phyloP scores from a whole-genome alignment of 2,329 filamentous ascomycete genomes.

The Aspergillus fijiensis region DNA sequence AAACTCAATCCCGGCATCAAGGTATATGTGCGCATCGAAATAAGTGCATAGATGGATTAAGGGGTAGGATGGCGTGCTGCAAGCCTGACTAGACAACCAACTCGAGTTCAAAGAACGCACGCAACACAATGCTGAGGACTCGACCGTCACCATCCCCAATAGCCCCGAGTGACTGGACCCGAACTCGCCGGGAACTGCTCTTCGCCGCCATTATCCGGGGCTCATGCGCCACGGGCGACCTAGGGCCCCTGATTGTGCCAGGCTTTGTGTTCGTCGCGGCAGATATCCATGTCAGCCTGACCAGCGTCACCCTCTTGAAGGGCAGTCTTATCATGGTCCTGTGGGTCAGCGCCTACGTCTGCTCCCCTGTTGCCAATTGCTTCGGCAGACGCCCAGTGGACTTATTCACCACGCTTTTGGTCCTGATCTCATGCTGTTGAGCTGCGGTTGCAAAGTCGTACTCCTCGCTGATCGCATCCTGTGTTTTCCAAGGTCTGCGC shows the following conservation, averaged over 20 bases:
- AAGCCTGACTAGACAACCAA: no score
- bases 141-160: no score
- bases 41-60: no score
- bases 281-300: not conserved
- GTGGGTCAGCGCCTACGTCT: not conserved
- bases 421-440: not conserved
- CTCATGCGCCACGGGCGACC: not conserved
- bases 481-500: not conserved
- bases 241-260: not conserved
- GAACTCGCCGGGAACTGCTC: not conserved
- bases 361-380: not conserved
- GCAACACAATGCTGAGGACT: no score
- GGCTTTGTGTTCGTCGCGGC: not conserved
- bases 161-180: no score
- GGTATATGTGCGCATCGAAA: no score
- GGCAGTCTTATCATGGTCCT: not conserved
- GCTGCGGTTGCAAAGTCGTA: not conserved
- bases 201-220: not conserved
- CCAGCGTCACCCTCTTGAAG: not conserved
- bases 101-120: no score
- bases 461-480: not conserved
- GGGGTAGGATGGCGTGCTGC: no score
- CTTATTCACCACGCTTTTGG: not conserved
- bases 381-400: not conserved
- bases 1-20: no score